Evolutionary conservation across 1,139 yeast species (phyloP), one percentile per base, ranked within the genome.

Genomic region (Lodderomyces margitis): DNA sequence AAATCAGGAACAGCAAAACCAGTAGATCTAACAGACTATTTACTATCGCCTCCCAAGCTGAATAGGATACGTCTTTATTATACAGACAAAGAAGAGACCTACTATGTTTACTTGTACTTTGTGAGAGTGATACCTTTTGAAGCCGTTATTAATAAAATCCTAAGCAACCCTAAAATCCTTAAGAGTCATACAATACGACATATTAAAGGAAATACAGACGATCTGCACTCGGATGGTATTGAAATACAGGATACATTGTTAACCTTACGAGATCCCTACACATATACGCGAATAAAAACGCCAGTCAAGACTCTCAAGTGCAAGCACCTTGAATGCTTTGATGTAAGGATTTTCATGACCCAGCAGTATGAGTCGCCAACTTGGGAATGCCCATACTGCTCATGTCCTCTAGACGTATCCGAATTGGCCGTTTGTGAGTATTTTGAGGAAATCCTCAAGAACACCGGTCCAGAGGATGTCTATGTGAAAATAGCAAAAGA

Each of bases 331-430:
- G 83, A 79, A 52, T 84, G 92, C 53, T 84, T 84, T 59, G 94
- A 85, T 60, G 83, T 81, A 0, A 57, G 68, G 21, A 75, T 81
- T 40, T 85, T 73, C 53, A 54, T 85, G 11, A 72, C 75, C 45
- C 67, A 82, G 23, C 92, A 84, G 54, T 64, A 68, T 38, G 83
- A 79, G 52, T 66, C 78, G 1, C 81, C 89, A 0, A 71, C 80
- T 0, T 83, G 88, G 87, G 62, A 61, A 34, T 85, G 94, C 54
- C 91, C 91, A 0, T 68, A 81, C 10, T 85, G 94, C 54, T 73
- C 69, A 42, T 59, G 57, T 4, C 46, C 51, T 5, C 54, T 81
- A 2, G 57, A 64, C 4, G 56, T 80, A 1, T 65, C 70, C n/a
- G 80, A 79, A 47, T 58, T 85, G 44, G 77, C 82, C 0, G 59